Conservation (phyloP, 2,329 filamentous ascomycete species). For the Shiraia bambusicola region DNA sequence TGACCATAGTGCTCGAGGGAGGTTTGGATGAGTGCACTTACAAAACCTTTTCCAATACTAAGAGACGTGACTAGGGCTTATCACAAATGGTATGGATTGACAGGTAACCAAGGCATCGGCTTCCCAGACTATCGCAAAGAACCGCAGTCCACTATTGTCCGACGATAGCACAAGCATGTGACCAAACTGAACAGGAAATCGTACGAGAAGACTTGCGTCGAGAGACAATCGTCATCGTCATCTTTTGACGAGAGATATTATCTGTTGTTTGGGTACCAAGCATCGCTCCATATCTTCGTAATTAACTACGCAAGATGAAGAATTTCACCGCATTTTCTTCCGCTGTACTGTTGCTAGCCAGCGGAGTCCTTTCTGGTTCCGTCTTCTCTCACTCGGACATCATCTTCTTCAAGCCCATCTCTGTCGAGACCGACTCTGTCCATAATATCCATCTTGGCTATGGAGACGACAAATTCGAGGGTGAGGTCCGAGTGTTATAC, state of each 20-base stretch:
- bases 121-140: constrained; percentile 5
- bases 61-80: constrained; percentile 14
- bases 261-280: constrained; percentile 1
- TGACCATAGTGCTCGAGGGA: constrained; percentile 4
- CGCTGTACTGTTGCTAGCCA: constrained; percentile 28
- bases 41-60: constrained; percentile 6
- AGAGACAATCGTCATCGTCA: constrained; percentile 5
- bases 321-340: constrained; percentile 29
- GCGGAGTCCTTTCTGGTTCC: constrained; percentile 20
- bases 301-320: constrained; percentile 25
- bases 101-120: constrained; percentile 3
- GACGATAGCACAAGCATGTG: constrained; percentile 19
- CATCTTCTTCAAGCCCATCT: constrained; percentile 37
- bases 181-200: constrained; percentile 16
- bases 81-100: constrained; percentile 12
- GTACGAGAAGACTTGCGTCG: neutral
- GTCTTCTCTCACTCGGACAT: constrained; percentile 23
- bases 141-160: neutral
- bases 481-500: constrained; percentile 49
- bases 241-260: constrained; percentile 15
- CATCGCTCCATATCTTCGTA: constrained; percentile 1
- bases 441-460: constrained; percentile 55
- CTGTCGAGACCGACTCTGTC: constrained; percentile 45
- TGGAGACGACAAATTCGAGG: constrained; percentile 44
- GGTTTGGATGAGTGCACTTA: constrained; percentile 8